Evolutionary conservation across 495 filamentous ascomycete species (phyloP).

Genomic region (Glarea lozoyensis): DNA sequence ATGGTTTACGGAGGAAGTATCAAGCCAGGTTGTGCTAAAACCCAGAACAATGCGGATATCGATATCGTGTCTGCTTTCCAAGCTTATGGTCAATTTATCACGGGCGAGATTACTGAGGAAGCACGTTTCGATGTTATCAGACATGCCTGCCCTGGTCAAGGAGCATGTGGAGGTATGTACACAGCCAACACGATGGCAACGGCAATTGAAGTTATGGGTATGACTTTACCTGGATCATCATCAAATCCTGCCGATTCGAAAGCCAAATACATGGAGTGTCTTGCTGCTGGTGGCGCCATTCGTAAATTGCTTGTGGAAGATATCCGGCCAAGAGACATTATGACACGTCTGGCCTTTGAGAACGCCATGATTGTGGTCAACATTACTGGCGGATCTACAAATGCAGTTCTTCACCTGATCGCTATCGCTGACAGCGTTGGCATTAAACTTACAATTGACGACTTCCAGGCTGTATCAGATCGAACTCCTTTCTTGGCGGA

Average conservation of each 20-base stretch:
- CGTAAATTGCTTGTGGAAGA: constrained; percentile 79
- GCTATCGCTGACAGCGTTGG: constrained; percentile 93
- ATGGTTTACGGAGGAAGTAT: constrained; percentile 98
- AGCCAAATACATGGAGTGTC: constrained; percentile 79
- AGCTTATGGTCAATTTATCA: constrained; percentile 90
- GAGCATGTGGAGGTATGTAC: constrained; percentile 98
- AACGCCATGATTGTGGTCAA: constrained; percentile 94
- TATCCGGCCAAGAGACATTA: constrained; percentile 79
- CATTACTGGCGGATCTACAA: constrained; percentile 93
- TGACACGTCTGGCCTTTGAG: constrained; percentile 89
- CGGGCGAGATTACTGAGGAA: constrained; percentile 84
- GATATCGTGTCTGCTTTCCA: constrained; percentile 98
- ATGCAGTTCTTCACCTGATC: constrained; percentile 93
- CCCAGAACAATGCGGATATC: constrained; percentile 64
- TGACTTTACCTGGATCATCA: constrained; percentile 89
- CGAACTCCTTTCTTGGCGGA: constrained; percentile 89
- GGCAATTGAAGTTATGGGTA: constrained; percentile 93
- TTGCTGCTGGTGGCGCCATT: constrained; percentile 76
- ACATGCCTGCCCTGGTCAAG: constrained; percentile 85
- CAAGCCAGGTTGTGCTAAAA: constrained; percentile 74
- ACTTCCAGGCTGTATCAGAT: constrained; percentile 94
- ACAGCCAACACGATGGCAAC: constrained; percentile 98
- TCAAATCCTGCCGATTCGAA: constrained; percentile 84
- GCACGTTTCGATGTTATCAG: constrained; percentile 90
- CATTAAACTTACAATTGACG: constrained; percentile 89